phyloP scores from a whole-genome alignment of 2,329 filamentous ascomycete species.

The Colletotrichum higginsianum region DNA sequence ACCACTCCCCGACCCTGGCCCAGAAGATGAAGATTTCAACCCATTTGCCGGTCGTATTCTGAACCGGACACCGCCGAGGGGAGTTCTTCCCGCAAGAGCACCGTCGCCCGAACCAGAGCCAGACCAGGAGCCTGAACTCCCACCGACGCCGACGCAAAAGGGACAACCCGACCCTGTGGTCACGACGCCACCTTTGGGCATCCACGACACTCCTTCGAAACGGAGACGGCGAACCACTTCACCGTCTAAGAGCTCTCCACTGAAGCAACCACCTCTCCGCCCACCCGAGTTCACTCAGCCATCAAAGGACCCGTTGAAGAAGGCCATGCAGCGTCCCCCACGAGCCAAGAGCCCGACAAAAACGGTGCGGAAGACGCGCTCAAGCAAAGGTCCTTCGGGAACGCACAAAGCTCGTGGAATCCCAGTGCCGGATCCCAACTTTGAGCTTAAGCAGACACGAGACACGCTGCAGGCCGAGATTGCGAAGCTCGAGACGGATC shows the following conservation, averaged over 20 bases:
- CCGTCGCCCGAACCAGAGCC: slow-evolving; percentile 22
- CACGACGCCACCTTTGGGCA: slow-evolving; percentile 70
- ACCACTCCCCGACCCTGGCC: slow-evolving; percentile 62
- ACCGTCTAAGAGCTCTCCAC: slow-evolving; percentile 63
- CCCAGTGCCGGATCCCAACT: slow-evolving; percentile 57
- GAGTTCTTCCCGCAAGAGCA: slow-evolving; percentile 16
- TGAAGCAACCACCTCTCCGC: slow-evolving; percentile 60
- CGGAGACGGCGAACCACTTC: slow-evolving; percentile 57
- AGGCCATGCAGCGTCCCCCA: slow-evolving; percentile 35
- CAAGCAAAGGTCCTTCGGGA: slow-evolving; percentile 24
- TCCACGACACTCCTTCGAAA: slow-evolving; percentile 72
- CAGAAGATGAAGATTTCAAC: slow-evolving; percentile 58
- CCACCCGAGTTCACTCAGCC: slow-evolving; percentile 43
- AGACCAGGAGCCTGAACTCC: slow-evolving; percentile 72
- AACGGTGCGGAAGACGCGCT: slow-evolving; percentile 11
- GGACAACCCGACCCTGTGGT: slow-evolving; percentile 67
- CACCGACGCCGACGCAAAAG: slow-evolving; percentile 67
- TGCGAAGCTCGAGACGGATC: slow-evolving; percentile 69
- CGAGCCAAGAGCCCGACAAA: slow-evolving; percentile 16
- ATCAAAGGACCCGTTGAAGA: slow-evolving; percentile 37
- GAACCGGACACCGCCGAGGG: slow-evolving; percentile 54
- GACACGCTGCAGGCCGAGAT: slow-evolving; percentile 71
- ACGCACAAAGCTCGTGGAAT: slow-evolving; percentile 60
- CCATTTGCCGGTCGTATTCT: slow-evolving; percentile 57
- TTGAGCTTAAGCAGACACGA: slow-evolving; percentile 66